phyloP scores from a whole-genome alignment of 2,329 filamentous ascomycete species.

The Aspergillus sojae region DNA sequence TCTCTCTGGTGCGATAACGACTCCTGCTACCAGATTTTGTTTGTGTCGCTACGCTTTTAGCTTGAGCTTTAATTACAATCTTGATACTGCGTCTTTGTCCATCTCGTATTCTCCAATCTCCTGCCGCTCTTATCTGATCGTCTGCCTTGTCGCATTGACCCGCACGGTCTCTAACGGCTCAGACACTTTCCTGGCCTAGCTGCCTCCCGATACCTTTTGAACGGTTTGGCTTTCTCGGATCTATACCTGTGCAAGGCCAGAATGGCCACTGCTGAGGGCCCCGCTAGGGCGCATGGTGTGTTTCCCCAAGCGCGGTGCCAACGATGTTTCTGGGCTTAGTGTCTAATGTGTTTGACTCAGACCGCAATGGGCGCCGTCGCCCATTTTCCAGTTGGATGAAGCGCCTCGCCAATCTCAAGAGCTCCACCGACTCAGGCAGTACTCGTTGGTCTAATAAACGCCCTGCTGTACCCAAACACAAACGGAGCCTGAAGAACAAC shows the following conservation, averaged over 20 bases:
- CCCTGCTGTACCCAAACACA: slow-evolving; percentile 42
- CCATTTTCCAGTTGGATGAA: slow-evolving; percentile 95
- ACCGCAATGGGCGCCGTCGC: slow-evolving; percentile 73
- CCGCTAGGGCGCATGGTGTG: slow-evolving; percentile 51
- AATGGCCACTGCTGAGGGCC: slow-evolving; percentile 39
- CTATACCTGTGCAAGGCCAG: slow-evolving; percentile 11
- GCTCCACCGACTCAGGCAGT: slow-evolving; percentile 59
- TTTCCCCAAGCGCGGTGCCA: slow-evolving; percentile 10
- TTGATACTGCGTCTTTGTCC: not conserved
- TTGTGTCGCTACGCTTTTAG: not conserved
- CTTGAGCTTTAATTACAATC: not conserved
- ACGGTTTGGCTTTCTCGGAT: not conserved
- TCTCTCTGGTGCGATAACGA: not conserved
- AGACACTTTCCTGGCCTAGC: not conserved
- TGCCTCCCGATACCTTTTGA: not conserved
- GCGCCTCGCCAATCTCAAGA: slow-evolving; percentile 85
- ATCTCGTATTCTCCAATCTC: not conserved
- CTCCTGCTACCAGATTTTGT: not conserved
- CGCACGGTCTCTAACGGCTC: not conserved
- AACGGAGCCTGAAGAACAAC: slow-evolving; percentile 71
- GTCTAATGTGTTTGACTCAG: slow-evolving; percentile 45
- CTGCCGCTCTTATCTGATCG: slow-evolving; percentile 7
- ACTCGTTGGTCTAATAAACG: slow-evolving; percentile 44
- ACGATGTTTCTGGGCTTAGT: not conserved
- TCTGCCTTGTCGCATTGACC: not conserved